Base-by-base conservation (phyloP, 257 asterid species). In the Marsdenia floribunda region DNA sequence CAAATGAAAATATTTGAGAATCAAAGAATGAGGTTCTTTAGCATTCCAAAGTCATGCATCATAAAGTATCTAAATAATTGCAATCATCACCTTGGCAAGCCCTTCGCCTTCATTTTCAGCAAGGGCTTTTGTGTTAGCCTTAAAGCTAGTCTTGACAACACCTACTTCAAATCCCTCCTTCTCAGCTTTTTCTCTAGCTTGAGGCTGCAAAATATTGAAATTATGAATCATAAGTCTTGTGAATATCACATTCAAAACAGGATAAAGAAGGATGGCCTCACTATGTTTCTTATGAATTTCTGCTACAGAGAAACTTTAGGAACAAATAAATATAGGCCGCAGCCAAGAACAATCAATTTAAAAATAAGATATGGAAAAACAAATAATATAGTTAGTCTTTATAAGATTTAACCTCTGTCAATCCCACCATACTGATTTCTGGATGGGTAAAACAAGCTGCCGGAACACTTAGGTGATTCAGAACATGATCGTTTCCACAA, bases 381-480 rank as follows among this genome's bases (percentile, higher is more conserved):
- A 52, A 70, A 70, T 37, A 11, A 46, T 33, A 61, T 19, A 35
- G 60, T 5, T 16, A 14, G 40, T 3, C 3, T 3, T 11, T 44
- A 29, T 21, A 57, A 70, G 77, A 63, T 64, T 22, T 33, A 15
- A 91, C 98, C 98, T 93, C 98, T 11, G 99, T 95, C 83, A 90
- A 79, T 75, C 99, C 99, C 71, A 95, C 98, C 94, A 95, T 88
- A 84, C 99, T 95, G 87, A 95, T 95, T 84, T 95, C 99, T 14
- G 99, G 98, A 86, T 95, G 99, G 76, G 99, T 95, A 80, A 95
- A 92, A 80, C 99, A 95, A 70, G 99, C 99, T 40, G 98, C 99
- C 53, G 99, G 99, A 76, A 95, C 85, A 87, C 96, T 95, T 74
- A 89, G 82, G 85, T 92, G 98, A 75, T 95, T 92, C 82, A 95